Conservation (phyloP, 2,329 filamentous ascomycete species). For the Fusarium chuoi region DNA sequence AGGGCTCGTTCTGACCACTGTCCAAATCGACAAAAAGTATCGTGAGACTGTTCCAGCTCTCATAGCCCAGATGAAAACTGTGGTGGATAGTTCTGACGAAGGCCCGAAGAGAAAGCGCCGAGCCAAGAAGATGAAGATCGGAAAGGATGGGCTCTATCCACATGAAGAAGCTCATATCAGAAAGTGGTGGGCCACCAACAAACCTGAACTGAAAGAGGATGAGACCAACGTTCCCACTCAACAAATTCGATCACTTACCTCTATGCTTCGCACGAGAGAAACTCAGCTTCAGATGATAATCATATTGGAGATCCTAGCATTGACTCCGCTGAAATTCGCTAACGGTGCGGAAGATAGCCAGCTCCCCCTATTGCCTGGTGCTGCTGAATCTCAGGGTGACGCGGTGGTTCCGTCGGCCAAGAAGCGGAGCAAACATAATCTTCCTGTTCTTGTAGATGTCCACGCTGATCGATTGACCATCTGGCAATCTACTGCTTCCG, state of each 20-base stretch:
- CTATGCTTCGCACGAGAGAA: slow-evolving; percentile 76
- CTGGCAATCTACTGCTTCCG: slow-evolving; percentile 80
- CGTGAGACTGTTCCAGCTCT: slow-evolving; percentile 74
- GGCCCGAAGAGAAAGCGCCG: slow-evolving; percentile 60
- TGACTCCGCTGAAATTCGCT: slow-evolving; percentile 65
- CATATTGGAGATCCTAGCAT: slow-evolving; percentile 78
- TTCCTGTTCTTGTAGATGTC: slow-evolving; percentile 74
- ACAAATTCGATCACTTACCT: slow-evolving; percentile 70
- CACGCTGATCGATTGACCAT: slow-evolving; percentile 83
- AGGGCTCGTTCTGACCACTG: slow-evolving; percentile 71
- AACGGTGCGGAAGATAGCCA: slow-evolving; percentile 57
- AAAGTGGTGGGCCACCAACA: slow-evolving; percentile 75
- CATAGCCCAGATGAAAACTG: slow-evolving; percentile 65
- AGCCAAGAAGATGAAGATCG: slow-evolving; percentile 72
- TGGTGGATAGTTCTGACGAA: slow-evolving; percentile 66
- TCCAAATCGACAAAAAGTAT: slow-evolving; percentile 82
- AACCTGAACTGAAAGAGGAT: slow-evolving; percentile 61
- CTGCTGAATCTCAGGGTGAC: slow-evolving; percentile 48
- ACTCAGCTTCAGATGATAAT: slow-evolving; percentile 84
- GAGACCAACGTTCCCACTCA: slow-evolving; percentile 60
- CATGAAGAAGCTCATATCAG: slow-evolving; percentile 72
- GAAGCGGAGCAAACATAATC: slow-evolving; percentile 71
- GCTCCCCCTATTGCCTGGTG: slow-evolving; percentile 57
- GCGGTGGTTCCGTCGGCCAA: slow-evolving; percentile 51
- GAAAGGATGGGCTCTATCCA: slow-evolving; percentile 75